Evolutionary conservation across 2,329 filamentous ascomycete genomes (phyloP), one percentile per base, ranked within the genome.

Genomic region (Trichophaea hybrida): DNA sequence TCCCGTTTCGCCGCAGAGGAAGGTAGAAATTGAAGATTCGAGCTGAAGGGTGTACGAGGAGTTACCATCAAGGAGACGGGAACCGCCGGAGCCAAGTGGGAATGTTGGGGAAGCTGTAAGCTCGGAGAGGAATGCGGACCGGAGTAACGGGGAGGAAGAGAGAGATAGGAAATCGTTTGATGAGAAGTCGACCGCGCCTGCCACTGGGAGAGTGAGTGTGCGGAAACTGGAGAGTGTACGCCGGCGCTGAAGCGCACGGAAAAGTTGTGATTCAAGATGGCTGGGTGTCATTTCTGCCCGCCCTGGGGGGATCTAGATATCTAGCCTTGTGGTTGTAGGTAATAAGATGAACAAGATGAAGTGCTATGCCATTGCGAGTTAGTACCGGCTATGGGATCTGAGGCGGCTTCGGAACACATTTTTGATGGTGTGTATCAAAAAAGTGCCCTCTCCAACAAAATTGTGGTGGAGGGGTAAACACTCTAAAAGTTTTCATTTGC

Each of bases 131-230:
- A 64, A 59, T 4, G 32, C 15, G 1, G 13, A 32, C 2, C 61
- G 62, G 4, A 80, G 58, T 12, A 69, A 70, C 0, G 71, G 68
- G 37, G 73, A 70, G 2, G 69, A 70, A 0, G 74, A 76, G 3
- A 85, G 72, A 0, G 80, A 83, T 8, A 85, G 75, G 61, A 84
- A 82, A 69, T 85, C 82, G 69, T 83, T 84, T 51, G 80, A 83
- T 1, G 79, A 82, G 67, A 85, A 84, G 70, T 85, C 82, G 0
- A 53, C 40, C n/a, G 54, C n/a, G 33, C 37, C 37, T 8, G 44
- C 8, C n/a, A 49, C 49, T 0, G 61, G 52, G 15, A 65, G 57
- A 10, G 61, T 62, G 24, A 65, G 58, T 32, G 40, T 13, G 43
- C 63, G 61, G 32, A 65, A 54, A 32, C 59, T 56, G 40, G 62